phyloP scores from a whole-genome alignment of 768 basidiomycete species.

The Daedaleopsis nitida region DNA sequence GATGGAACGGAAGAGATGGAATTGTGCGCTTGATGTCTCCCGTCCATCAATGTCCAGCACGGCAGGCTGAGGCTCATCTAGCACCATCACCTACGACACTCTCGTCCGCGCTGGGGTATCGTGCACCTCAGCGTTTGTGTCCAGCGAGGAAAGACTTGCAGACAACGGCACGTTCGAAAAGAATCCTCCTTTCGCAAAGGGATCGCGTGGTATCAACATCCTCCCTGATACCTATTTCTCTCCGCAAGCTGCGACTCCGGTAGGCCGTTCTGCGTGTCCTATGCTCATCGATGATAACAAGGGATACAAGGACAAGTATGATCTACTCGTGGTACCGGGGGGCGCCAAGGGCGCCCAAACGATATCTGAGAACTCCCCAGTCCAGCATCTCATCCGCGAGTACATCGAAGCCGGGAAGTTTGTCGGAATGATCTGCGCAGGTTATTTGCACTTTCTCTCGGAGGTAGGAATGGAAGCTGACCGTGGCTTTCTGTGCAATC shows the following conservation, averaged over 20 bases:
- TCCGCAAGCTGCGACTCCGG: constrained; percentile 27
- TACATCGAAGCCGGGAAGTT: constrained; percentile 57
- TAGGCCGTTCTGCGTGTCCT: constrained; percentile 4
- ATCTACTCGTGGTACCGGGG: constrained; percentile 75
- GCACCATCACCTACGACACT: constrained; percentile 81
- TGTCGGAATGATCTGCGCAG: constrained; percentile 88
- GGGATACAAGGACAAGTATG: constrained; percentile 57
- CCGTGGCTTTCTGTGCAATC: not conserved
- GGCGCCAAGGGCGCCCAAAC: constrained; percentile 79
- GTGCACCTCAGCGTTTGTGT: constrained; percentile 66
- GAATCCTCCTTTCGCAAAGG: constrained; percentile 53
- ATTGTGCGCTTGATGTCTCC: constrained; percentile 53
- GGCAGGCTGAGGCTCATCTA: not conserved
- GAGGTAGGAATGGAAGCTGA: not conserved
- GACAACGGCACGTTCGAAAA: constrained; percentile 15
- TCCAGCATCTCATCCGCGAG: constrained; percentile 62
- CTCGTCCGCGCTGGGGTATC: constrained; percentile 74
- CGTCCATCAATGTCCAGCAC: not conserved
- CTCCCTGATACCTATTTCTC: constrained; percentile 56
- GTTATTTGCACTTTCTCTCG: constrained; percentile 36
- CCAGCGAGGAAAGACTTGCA: constrained; percentile 27
- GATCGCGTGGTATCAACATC: constrained; percentile 76
- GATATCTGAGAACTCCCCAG: constrained; percentile 56
- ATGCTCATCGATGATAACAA: not conserved
- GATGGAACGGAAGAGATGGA: constrained; percentile 91